A percentile compares a stretch with the other conserved stretches of the same genome.
phyloP scores from a whole-genome alignment of 2,329 filamentous ascomycete genomes.

The Pestalotiopsis sp. region DNA sequence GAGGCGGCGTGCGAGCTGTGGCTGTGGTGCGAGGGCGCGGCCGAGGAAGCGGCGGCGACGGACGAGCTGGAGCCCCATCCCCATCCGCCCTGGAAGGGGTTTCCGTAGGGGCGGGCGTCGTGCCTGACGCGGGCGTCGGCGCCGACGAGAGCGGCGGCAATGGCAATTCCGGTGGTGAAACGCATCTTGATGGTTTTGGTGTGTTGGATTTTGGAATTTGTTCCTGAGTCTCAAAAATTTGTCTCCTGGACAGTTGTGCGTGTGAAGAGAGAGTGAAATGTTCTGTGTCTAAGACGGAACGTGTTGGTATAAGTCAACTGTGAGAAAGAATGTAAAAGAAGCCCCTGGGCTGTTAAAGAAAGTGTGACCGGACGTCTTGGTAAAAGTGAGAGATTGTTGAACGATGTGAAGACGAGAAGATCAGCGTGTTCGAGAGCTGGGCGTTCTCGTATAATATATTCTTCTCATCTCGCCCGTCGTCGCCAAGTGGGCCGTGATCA shows the following conservation, averaged over 20 bases:
- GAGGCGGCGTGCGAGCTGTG: background rate
- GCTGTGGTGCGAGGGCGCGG: background rate
- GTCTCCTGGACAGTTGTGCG: conserved; percentile 5
- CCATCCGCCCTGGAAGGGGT: background rate
- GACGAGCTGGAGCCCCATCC: background rate
- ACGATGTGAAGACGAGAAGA: background rate
- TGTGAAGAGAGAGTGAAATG: conserved; percentile 1
- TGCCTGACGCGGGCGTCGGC: background rate
- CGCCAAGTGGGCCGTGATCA: background rate
- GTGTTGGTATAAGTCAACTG: background rate
- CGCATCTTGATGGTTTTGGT: background rate
- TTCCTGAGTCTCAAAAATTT: background rate
- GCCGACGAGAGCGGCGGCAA: conserved; percentile 6
- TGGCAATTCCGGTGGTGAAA: conserved; percentile 4
- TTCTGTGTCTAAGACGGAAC: background rate
- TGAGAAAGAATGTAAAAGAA: background rate
- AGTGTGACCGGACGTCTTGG: conserved; percentile 1
- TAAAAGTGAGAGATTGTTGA: background rate
- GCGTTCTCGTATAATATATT: conserved; percentile 3
- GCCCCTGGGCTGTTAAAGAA: conserved; percentile 8
- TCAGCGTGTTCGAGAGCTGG: background rate
- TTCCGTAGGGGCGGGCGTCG: background rate
- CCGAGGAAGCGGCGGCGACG: background rate
- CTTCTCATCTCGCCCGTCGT: background rate
- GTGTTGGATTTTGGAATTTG: too few relatives aligned